A percentile compares a stretch with the other conserved stretches of the same genome.
phyloP scores from a whole-genome alignment of 1,284 basidiomycete species.

The Cutaneotrichosporon sp. region DNA sequence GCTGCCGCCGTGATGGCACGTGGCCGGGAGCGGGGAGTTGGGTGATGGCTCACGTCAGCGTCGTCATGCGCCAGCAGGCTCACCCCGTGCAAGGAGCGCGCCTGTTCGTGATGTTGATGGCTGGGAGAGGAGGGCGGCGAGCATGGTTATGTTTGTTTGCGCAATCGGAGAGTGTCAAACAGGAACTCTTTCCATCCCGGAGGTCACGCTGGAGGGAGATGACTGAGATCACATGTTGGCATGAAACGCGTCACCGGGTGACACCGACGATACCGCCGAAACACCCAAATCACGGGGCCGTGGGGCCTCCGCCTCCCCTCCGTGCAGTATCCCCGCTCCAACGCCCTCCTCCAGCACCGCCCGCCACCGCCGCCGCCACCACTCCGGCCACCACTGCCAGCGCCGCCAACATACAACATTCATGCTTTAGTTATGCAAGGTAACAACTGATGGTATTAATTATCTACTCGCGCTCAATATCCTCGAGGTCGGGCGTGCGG shows the following conservation, averaged over 20 bases:
- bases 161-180: background rate
- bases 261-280: too few relatives aligned
- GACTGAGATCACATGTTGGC: background rate
- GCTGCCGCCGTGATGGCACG: background rate
- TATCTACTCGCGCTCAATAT: conserved; percentile 7
- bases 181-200: too few relatives aligned
- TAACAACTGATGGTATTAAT: conserved; percentile 1
- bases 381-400: too few relatives aligned
- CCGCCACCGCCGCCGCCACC: too few relatives aligned
- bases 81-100: conserved; percentile 34
- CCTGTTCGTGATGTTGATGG: conserved; percentile 39
- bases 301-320: too few relatives aligned
- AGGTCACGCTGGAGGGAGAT: too few relatives aligned
- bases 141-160: conserved; percentile 12
- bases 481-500: conserved; percentile 76
- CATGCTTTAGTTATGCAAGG: background rate
- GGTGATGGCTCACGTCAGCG: background rate
- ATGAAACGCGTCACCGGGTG: too few relatives aligned
- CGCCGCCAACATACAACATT: background rate
- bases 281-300: too few relatives aligned
- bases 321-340: too few relatives aligned
- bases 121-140: conserved; percentile 30
- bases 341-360: background rate
- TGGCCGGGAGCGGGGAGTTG: background rate
- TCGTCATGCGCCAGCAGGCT: conserved; percentile 11